phyloP scores from a whole-genome alignment of 1,284 basidiomycete genomes.

The Rhodotorula sp. region DNA sequence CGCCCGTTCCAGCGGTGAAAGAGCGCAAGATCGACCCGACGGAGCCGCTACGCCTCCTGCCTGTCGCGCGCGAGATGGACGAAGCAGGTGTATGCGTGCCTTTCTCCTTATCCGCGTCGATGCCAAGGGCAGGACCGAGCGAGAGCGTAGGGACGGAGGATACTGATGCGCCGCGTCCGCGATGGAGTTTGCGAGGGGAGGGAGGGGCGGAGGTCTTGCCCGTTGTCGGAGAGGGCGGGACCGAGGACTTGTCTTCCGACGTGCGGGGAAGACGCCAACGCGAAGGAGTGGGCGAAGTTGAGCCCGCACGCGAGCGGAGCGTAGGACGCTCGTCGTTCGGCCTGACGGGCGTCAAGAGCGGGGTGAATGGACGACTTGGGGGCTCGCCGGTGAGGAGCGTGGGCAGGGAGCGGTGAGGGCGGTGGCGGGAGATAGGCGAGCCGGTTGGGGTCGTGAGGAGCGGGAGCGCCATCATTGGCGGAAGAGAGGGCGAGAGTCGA shows the following conservation, averaged over 20 bases:
- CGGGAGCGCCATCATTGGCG: too few species aligned
- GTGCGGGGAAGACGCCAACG: not conserved
- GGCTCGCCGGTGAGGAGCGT: not conserved
- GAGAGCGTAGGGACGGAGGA: too few species aligned
- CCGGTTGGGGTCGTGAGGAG: too few species aligned
- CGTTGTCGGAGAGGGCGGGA: not conserved
- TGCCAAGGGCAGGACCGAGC: too few species aligned
- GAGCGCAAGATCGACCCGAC: conserved; percentile 10
- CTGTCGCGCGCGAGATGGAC: too few species aligned
- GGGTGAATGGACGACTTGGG: not conserved
- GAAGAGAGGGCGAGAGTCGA: too few species aligned
- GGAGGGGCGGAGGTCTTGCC: too few species aligned
- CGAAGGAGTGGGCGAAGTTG: too few species aligned
- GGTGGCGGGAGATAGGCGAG: not conserved
- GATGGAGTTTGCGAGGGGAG: too few species aligned
- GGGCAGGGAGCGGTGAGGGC: not conserved
- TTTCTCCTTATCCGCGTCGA: too few species aligned
- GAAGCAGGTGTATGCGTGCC: too few species aligned
- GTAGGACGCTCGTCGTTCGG: not conserved
- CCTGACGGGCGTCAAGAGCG: not conserved
- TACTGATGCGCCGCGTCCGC: too few species aligned
- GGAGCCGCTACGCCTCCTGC: conserved; percentile 6
- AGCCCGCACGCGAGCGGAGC: not conserved
- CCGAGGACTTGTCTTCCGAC: not conserved
- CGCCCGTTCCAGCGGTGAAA: not conserved